Percentiles rank a stretch among this genome's conserved stretches.
Evolutionary conservation across 1,139 yeast genomes (phyloP).

Genomic region (Kodamaea derodonti): DNA sequence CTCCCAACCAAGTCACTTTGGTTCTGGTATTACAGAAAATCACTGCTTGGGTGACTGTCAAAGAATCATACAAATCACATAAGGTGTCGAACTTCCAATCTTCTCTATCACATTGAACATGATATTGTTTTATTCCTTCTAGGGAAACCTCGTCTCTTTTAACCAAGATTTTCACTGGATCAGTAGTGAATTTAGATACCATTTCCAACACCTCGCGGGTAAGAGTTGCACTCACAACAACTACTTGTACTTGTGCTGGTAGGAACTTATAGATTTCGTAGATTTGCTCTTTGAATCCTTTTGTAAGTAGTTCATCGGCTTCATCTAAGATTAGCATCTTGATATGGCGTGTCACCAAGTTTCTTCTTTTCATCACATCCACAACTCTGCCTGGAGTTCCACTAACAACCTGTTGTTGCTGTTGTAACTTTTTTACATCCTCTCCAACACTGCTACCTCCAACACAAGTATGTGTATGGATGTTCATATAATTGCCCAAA

Average conservation of each 20-base stretch:
- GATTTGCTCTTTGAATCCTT: conserved; percentile 90
- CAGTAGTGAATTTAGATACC: conserved; percentile 83
- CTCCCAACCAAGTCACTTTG: conserved; percentile 88
- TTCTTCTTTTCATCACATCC: conserved; percentile 81
- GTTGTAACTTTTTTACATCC: conserved; percentile 66
- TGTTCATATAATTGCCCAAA: conserved; percentile 81
- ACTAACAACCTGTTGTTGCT: conserved; percentile 88
- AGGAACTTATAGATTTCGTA: conserved; percentile 80
- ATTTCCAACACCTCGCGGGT: conserved; percentile 81
- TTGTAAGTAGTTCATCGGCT: conserved; percentile 87
- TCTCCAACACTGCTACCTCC: conserved; percentile 89
- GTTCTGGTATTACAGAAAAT: conserved; percentile 91
- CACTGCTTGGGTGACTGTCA: conserved; percentile 93
- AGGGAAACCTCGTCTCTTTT: conserved; percentile 85
- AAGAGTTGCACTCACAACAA: conserved; percentile 90
- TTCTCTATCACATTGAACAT: conserved; percentile 82
- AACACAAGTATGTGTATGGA: conserved; percentile 84
- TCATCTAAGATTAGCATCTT: conserved; percentile 88
- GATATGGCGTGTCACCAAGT: conserved; percentile 61
- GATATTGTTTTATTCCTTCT: conserved; percentile 87
- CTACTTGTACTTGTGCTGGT: conserved; percentile 84
- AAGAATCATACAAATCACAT: conserved; percentile 89
- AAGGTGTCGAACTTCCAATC: conserved; percentile 95
- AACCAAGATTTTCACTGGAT: conserved; percentile 87
- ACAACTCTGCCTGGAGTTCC: conserved; percentile 96